Evolutionary conservation across 1,139 yeast genomes (phyloP).

Genomic region (Lodderomyces parapsilosis): DNA sequence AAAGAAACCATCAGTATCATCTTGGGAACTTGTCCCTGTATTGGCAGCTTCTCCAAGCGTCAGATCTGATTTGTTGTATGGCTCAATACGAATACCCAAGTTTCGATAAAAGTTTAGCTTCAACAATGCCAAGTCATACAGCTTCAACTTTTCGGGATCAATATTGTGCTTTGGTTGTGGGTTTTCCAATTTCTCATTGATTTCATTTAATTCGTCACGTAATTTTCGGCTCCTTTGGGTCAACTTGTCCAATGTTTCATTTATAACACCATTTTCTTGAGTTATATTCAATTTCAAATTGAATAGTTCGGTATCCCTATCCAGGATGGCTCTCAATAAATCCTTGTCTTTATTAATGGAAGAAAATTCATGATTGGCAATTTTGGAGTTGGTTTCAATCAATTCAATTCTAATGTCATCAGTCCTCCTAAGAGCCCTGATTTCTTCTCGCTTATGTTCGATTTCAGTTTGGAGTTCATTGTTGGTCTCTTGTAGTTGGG

Average conservation of each 20-base stretch:
- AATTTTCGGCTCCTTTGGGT: conserved; percentile 44
- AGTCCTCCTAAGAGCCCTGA: conserved; percentile 22
- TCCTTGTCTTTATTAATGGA: conserved; percentile 18
- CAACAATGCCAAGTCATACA: conserved; percentile 36
- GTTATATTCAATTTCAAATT: conserved; percentile 54
- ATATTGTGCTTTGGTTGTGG: conserved; percentile 5
- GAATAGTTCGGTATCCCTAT: conserved; percentile 40
- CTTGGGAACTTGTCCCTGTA: conserved; percentile 3
- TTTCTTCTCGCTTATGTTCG: conserved; percentile 22
- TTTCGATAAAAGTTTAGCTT: conserved; percentile 45
- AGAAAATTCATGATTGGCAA: conserved; percentile 1
- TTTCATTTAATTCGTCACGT: conserved; percentile 27
- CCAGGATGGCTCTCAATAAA: conserved; percentile 26
- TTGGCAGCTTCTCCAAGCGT: conserved; percentile 24
- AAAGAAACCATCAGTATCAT: neutral
- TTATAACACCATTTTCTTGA: conserved; percentile 56
- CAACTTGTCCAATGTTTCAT: conserved; percentile 48
- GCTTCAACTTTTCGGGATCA: conserved; percentile 21
- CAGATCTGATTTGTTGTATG: neutral
- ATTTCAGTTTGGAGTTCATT: conserved; percentile 21
- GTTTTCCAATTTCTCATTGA: conserved; percentile 22
- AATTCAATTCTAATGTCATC: conserved; percentile 17
- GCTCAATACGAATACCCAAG: conserved; percentile 33
- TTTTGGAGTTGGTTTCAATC: conserved; percentile 6
- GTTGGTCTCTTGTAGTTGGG: conserved; percentile 14